Evolutionary conservation across 331 rosid genomes (phyloP), one percentile per base, ranked within the genome.

Genomic region (Saraca asoca): DNA sequence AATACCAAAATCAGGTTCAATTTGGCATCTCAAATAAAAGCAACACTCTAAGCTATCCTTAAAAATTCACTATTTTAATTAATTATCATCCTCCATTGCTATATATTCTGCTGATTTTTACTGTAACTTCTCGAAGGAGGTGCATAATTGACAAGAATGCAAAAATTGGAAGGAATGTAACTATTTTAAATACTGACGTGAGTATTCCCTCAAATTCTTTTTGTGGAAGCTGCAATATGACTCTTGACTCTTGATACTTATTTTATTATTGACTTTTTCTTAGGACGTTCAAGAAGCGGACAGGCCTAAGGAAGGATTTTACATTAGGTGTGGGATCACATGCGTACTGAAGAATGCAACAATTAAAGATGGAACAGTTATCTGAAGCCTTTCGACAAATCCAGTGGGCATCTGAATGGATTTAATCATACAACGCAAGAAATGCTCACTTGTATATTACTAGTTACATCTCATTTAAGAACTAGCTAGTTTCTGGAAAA

Each of bases 91-190:
- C 31, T 24, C 31, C 31, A 24, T 24, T 24, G 31, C 31, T 24
- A 24, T 24, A 24, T 24, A 24, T 24, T 24, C 31, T 69, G 58
- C 67, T 76, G 11, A 64, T 29, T 70, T 61, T n/a, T 29, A 5
- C 20, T 24, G 9, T 37, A 1, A 15, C 24, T 7, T 56, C 51
- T 49, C 69, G 54, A 72, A 94, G 99, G 89, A 90, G 86, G 48
- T 94, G 99, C 70, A 94, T 90, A 64, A 88, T 94, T 50, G 99
- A 94, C 91, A 90, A 90, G 91, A 94, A 94, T 73, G 99, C 97
- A 58, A 91, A 69, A 80, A 94, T 94, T 6, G 99, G 99, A 85
- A 94, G 84, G 75, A 76, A 88, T 34, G 96, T 85, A 66, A 48
- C 82, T 7, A 90, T 94, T 35, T 70, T 81, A 55, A 94, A 94